phyloP scores from a whole-genome alignment of 1,139 yeast genomes.

The Debaryomycetaceae sp. region DNA sequence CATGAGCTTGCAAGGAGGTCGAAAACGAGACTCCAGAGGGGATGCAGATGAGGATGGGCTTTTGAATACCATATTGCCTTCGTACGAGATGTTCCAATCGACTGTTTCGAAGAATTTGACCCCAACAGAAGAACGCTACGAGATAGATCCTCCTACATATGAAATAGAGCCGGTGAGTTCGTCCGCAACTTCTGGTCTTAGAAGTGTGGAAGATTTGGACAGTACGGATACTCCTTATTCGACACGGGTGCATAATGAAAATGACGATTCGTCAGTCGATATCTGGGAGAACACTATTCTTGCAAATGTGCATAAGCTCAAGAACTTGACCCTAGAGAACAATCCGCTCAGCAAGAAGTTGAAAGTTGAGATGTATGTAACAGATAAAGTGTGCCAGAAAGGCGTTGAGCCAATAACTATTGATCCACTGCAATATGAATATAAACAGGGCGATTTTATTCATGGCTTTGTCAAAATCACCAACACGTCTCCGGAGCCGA shows the following conservation, averaged over 20 bases:
- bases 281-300: conserved; percentile 44
- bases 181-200: conserved; percentile 5
- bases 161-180: conserved; percentile 35
- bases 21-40: neutral
- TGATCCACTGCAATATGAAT: conserved; percentile 24
- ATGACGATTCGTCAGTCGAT: conserved; percentile 26
- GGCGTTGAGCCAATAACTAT: conserved; percentile 29
- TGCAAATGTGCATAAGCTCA: conserved; percentile 41
- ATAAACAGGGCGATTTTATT: conserved; percentile 31
- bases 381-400: conserved; percentile 42
- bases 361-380: conserved; percentile 31
- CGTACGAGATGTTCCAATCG: conserved; percentile 46
- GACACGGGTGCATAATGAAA: conserved; percentile 3
- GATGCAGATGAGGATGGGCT: conserved; percentile 22
- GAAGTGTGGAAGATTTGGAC: neutral
- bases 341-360: conserved; percentile 24
- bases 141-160: conserved; percentile 42
- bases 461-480: conserved; percentile 31
- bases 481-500: conserved; percentile 20
- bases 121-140: conserved; percentile 39
- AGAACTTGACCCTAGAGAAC: conserved; percentile 28
- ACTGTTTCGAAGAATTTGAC: conserved; percentile 39
- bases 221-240: conserved; percentile 16
- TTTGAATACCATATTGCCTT: conserved; percentile 41
- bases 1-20: neutral